These are phyloP conservation scores for Strobilomyces echinocephalus DNA, from an alignment of 768 basidiomycete species.

Conservation along the genomic window DNA sequence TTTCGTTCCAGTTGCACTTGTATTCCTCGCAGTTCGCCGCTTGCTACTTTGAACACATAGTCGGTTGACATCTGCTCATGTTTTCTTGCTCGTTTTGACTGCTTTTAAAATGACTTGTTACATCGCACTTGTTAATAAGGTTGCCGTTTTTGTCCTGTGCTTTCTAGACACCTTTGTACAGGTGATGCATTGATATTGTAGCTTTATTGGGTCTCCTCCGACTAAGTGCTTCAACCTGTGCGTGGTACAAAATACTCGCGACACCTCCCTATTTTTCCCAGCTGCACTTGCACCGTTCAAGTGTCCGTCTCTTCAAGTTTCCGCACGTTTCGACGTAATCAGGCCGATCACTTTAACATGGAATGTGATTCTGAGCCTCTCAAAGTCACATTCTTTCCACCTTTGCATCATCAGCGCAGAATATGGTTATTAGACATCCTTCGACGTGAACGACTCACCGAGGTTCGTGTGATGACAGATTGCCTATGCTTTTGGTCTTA, in stretches of 20 bases:
- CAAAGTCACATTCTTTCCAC: constrained; percentile 62
- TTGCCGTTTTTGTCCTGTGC: constrained; percentile 16
- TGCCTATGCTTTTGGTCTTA: not conserved
- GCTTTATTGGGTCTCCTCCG: constrained; percentile 23
- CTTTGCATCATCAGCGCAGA: constrained; percentile 60
- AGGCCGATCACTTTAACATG: constrained; percentile 17
- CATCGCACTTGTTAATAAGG: constrained; percentile 4
- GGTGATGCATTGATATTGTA: not conserved
- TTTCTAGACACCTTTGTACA: not conserved
- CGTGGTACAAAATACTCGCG: not conserved
- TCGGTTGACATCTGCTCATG: not conserved
- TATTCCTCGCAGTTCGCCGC: not conserved
- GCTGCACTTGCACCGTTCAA: not conserved
- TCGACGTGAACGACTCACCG: constrained; percentile 49
- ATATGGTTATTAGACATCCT: constrained; percentile 68
- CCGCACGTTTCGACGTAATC: not conserved
- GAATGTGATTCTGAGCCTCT: constrained; percentile 21
- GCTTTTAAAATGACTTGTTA: not conserved
- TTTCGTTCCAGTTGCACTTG: constrained; percentile 1
- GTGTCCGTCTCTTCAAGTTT: not conserved
- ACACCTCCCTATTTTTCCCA: not conserved
- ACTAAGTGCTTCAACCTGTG: constrained; percentile 11
- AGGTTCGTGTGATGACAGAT: constrained; percentile 34
- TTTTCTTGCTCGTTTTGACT: not conserved
- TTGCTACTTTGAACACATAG: not conserved